These are phyloP conservation scores for Hypholoma sublateritium DNA, from an alignment of 768 basidiomycete species.

Conservation along the genomic window DNA sequence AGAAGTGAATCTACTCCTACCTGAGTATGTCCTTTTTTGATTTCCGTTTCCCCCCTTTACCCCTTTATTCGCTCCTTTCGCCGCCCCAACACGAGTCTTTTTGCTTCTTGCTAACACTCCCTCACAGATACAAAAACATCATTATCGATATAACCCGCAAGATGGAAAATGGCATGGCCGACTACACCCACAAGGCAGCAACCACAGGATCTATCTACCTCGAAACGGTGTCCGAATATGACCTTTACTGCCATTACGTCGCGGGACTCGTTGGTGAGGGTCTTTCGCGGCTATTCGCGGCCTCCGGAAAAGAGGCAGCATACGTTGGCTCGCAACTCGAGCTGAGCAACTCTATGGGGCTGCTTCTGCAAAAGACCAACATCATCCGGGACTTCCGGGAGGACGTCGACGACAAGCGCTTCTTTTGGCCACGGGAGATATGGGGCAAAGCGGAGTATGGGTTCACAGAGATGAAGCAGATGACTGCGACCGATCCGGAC, in stretches of 20 bases:
- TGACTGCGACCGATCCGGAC: constrained; percentile 47
- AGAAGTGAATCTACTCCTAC: constrained; percentile 70
- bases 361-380: constrained; percentile 96
- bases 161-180: constrained; percentile 96
- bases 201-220: constrained; percentile 69
- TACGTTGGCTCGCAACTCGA: constrained; percentile 82
- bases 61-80: too few species aligned
- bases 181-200: constrained; percentile 84
- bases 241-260: constrained; percentile 98
- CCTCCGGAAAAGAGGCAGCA: constrained; percentile 76
- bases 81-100: background rate
- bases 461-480: constrained; percentile 69
- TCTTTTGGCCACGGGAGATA: constrained; percentile 95
- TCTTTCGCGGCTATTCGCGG: constrained; percentile 83
- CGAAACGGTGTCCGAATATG: constrained; percentile 80
- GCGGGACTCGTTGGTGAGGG: constrained; percentile 98
- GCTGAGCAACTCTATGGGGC: constrained; percentile 92
- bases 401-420: constrained; percentile 80
- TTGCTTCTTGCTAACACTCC: background rate
- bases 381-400: constrained; percentile 96
- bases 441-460: constrained; percentile 70
- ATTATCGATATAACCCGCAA: constrained; percentile 83
- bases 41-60: too few species aligned
- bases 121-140: constrained; percentile 64
- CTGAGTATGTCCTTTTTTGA: constrained; percentile 45